Conservation (phyloP, 805 yeast species). For the Teunomyces cretensis region DNA sequence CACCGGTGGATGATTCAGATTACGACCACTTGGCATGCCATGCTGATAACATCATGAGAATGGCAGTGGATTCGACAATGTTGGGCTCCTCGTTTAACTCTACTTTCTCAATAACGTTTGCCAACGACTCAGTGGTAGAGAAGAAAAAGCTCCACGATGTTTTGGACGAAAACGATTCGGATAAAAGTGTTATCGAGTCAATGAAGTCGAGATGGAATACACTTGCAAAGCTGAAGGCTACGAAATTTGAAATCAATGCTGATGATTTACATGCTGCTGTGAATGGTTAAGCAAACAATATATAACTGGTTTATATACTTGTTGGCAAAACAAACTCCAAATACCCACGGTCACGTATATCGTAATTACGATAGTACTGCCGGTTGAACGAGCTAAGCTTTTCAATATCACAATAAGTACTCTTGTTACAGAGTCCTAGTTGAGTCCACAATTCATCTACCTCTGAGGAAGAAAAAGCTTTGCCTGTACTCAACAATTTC, state of each 20-base stretch:
- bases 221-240: slow-evolving; percentile 17
- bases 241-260: slow-evolving; percentile 36
- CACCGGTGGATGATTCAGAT: slow-evolving; percentile 20
- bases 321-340: slow-evolving; percentile 9
- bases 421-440: slow-evolving; percentile 8
- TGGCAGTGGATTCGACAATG: slow-evolving; percentile 50
- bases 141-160: slow-evolving; percentile 15
- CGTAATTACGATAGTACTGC: slow-evolving; percentile 19
- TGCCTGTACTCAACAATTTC: not conserved
- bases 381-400: slow-evolving; percentile 11
- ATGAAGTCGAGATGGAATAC: slow-evolving; percentile 15
- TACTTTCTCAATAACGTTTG: slow-evolving; percentile 36
- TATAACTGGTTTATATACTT: slow-evolving; percentile 4
- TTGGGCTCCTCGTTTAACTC: slow-evolving; percentile 40
- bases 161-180: slow-evolving; percentile 18
- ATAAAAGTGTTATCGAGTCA: slow-evolving; percentile 19
- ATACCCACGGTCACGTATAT: slow-evolving; percentile 25
- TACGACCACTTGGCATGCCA: slow-evolving; percentile 45
- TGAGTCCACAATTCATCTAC: slow-evolving; percentile 16
- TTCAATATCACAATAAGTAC: slow-evolving; percentile 5
- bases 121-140: slow-evolving; percentile 30
- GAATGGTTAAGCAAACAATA: slow-evolving; percentile 6
- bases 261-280: slow-evolving; percentile 37
- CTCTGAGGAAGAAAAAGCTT: not conserved
- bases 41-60: slow-evolving; percentile 44